These are phyloP conservation scores for Dicorynia guianensis DNA, from an alignment of 306 rosid species.

Conservation along the genomic window DNA sequence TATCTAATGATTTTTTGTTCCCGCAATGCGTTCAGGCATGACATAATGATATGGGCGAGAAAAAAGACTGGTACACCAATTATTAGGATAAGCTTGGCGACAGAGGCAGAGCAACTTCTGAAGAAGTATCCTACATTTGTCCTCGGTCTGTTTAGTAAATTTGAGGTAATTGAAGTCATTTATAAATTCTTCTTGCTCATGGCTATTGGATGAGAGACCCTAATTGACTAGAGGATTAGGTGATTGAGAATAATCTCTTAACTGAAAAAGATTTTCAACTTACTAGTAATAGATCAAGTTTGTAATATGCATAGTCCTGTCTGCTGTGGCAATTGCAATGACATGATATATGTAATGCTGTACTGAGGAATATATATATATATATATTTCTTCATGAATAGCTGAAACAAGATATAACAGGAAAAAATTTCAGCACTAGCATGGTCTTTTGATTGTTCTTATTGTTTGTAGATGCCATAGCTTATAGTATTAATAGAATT, in stretches of 20 bases:
- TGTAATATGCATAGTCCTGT: too few relatives aligned
- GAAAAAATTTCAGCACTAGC: too few relatives aligned
- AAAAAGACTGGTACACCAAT: conserved; percentile 83
- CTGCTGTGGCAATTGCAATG: too few relatives aligned
- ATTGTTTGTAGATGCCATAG: too few relatives aligned
- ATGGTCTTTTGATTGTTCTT: too few relatives aligned
- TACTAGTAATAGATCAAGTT: background rate
- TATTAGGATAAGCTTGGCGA: conserved; percentile 55
- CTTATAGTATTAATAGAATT: too few relatives aligned
- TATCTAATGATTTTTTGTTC: conserved; percentile 6
- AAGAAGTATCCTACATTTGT: conserved; percentile 67
- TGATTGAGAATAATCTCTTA: background rate
- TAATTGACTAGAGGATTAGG: background rate
- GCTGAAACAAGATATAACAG: too few relatives aligned
- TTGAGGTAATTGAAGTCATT: conserved; percentile 58
- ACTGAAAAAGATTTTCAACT: too few relatives aligned
- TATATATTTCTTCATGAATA: too few relatives aligned
- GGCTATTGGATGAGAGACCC: conserved; percentile 15
- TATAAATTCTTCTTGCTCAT: background rate
- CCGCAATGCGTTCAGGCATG: conserved; percentile 67
- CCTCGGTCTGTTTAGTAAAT: conserved; percentile 69
- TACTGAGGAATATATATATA: too few relatives aligned
- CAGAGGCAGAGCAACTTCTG: conserved; percentile 68
- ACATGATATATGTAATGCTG: too few relatives aligned
- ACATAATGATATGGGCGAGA: conserved; percentile 82